Evolutionary conservation across 164 flowering plant species (phyloP).

Genomic region (Euptelea pleiosperma): DNA sequence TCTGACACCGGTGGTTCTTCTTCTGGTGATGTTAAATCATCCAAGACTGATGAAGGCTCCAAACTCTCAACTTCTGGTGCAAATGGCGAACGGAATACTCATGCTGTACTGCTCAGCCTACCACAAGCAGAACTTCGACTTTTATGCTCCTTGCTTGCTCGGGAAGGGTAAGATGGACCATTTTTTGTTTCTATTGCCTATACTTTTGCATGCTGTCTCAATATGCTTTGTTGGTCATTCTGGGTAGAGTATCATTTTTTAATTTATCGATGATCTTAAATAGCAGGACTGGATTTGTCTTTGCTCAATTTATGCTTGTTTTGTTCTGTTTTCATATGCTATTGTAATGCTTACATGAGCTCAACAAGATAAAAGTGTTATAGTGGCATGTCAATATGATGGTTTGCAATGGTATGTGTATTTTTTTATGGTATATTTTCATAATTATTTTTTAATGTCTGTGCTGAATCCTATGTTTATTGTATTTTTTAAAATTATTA

Average conservation of each 20-base stretch:
- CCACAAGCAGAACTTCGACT: constrained; percentile 81
- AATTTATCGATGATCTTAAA: no score
- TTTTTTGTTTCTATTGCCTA: neutral
- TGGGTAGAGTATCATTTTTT: neutral
- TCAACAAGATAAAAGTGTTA: no score
- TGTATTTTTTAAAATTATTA: no score
- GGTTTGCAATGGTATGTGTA: no score
- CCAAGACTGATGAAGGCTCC: constrained; percentile 32
- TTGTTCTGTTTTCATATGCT: neutral
- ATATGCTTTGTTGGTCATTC: neutral
- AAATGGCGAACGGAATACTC: constrained; percentile 37
- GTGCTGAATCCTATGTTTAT: no score
- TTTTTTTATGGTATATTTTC: no score
- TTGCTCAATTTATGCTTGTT: neutral
- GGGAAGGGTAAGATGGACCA: constrained; percentile 82
- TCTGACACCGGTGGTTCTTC: constrained; percentile 36
- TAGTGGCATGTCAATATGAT: no score
- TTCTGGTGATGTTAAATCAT: constrained; percentile 27
- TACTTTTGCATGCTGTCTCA: constrained; percentile 1
- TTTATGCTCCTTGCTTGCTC: constrained; percentile 89
- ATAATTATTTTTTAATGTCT: no score
- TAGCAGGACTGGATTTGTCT: no score
- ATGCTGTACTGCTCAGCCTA: constrained; percentile 43
- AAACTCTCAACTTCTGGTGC: constrained; percentile 38
- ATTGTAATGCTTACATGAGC: no score